phyloP scores from a whole-genome alignment of 768 basidiomycete species.

The Lentinula sp. region DNA sequence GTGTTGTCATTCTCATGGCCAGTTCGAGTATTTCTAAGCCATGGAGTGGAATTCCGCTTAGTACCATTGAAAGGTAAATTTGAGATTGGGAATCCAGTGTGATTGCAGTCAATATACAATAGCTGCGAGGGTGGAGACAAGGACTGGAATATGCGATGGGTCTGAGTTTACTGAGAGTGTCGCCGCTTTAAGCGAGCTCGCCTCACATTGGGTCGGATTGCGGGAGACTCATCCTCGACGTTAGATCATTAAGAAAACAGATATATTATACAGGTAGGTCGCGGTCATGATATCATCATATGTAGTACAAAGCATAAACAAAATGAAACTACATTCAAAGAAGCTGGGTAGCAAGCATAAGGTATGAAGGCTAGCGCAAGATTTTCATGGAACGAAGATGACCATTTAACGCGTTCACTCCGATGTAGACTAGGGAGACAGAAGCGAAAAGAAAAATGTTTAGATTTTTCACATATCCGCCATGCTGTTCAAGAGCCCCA shows the following conservation, averaged over 20 bases:
- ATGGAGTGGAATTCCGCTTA: too few species aligned
- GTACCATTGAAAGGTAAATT: too few species aligned
- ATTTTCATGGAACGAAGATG: background rate
- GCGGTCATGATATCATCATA: background rate
- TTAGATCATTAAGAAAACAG: too few species aligned
- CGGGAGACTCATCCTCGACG: too few species aligned
- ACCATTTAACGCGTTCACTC: background rate
- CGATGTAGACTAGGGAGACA: background rate
- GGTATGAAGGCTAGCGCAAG: background rate
- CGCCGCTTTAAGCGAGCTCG: too few species aligned
- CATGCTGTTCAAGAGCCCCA: constrained; percentile 47
- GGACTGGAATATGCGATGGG: constrained; percentile 9
- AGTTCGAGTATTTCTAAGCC: too few species aligned
- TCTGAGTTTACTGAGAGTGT: background rate
- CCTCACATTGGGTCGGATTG: too few species aligned
- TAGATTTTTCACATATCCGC: constrained; percentile 30
- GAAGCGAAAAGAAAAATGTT: background rate
- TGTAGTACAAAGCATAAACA: background rate
- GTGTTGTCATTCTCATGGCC: too few species aligned
- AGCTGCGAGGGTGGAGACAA: too few species aligned
- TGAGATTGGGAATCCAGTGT: too few species aligned
- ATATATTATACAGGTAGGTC: background rate
- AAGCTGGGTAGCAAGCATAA: background rate
- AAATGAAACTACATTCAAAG: background rate
- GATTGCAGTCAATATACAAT: too few species aligned